Evolutionary conservation across 2,329 filamentous ascomycete species (phyloP).

Genomic region (Claviceps quebecensis): DNA sequence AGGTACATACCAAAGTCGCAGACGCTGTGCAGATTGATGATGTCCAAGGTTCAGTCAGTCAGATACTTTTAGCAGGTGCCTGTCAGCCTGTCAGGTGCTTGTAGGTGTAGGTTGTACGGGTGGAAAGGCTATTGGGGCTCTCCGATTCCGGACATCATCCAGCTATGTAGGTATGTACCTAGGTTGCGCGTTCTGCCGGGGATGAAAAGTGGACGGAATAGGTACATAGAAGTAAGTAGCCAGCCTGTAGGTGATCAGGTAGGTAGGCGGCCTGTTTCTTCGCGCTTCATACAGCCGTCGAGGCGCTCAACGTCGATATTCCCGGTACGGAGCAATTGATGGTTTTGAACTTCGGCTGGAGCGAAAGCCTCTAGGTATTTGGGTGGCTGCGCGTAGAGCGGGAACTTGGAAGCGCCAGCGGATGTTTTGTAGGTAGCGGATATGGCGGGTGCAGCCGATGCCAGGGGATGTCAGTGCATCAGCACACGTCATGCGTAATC

Average conservation of each 20-base stretch:
- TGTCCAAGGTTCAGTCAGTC: background rate
- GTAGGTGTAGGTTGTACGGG: background rate
- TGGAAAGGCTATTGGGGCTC: background rate
- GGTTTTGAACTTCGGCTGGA: background rate
- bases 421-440: too few species aligned
- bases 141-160: background rate
- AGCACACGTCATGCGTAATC: background rate
- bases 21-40: background rate
- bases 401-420: too few species aligned
- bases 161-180: too few species aligned
- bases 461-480: background rate
- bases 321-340: background rate
- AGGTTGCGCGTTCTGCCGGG: background rate
- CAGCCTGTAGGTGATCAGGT: too few species aligned
- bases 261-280: too few species aligned
- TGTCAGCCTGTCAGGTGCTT: background rate
- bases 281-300: background rate
- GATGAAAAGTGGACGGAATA: too few species aligned
- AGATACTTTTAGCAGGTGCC: background rate
- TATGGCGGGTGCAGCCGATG: too few species aligned
- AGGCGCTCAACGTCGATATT: background rate
- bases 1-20: background rate
- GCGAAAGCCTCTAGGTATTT: background rate
- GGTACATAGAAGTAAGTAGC: too few species aligned
- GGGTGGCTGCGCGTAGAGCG: too few species aligned